phyloP scores from a whole-genome alignment of 192 early-diverging fungal species.

The Gamsiella multidivaricata region DNA sequence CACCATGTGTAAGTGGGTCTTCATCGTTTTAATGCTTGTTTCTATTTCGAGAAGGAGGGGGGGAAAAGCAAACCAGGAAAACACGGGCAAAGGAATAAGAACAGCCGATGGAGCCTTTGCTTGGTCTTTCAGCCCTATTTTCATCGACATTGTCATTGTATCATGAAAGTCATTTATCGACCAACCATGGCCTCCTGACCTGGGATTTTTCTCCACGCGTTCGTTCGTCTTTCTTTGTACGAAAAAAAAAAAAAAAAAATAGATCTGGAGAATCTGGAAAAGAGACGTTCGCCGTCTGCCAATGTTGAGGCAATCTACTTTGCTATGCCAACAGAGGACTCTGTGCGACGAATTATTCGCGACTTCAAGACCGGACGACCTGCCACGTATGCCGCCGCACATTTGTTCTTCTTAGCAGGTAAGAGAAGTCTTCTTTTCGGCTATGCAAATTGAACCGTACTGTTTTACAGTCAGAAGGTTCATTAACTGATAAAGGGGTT shows the following conservation, averaged over 20 bases:
- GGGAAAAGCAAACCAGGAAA: too few relatives aligned
- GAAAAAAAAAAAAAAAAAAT: neutral
- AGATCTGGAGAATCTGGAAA: conserved; percentile 69
- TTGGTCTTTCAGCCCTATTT: too few relatives aligned
- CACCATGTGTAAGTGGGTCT: conserved; percentile 64
- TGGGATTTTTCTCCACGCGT: too few relatives aligned
- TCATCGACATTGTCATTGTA: too few relatives aligned
- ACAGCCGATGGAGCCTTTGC: too few relatives aligned
- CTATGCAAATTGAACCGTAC: too few relatives aligned
- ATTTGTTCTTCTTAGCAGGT: conserved; percentile 70
- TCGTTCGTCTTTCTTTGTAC: too few relatives aligned
- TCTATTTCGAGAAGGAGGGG: conserved; percentile 1
- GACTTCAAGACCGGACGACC: conserved; percentile 61
- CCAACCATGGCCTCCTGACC: too few relatives aligned
- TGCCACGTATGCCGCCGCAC: conserved; percentile 70
- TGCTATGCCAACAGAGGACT: conserved; percentile 68
- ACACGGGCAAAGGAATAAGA: too few relatives aligned
- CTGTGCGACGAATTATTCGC: conserved; percentile 67
- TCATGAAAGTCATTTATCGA: too few relatives aligned
- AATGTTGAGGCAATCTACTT: conserved; percentile 73
- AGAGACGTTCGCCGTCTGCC: conserved; percentile 65
- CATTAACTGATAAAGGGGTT: too few relatives aligned
- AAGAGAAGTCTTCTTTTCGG: conserved; percentile 2
- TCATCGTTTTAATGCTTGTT: neutral
- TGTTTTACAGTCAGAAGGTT: too few relatives aligned